These are phyloP conservation scores for Fusarium neocosmosporiellum DNA, from an alignment of 2,329 filamentous ascomycete species.

Conservation along the genomic window DNA sequence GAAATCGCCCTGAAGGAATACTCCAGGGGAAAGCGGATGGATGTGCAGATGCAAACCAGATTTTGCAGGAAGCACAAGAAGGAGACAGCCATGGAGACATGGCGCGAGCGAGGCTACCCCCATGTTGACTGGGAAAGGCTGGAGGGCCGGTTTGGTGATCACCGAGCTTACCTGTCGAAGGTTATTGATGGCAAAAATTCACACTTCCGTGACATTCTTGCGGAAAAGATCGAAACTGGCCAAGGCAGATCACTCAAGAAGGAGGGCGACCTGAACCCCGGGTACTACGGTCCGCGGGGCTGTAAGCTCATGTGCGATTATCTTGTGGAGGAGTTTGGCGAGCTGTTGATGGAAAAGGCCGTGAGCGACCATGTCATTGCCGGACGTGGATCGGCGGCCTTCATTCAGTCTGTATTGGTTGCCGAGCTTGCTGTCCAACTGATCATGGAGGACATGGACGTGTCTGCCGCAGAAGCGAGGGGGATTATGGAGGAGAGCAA, in stretches of 20 bases:
- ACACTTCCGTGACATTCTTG: conserved; percentile 69
- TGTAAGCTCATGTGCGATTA: conserved; percentile 77
- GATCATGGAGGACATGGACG: conserved; percentile 67
- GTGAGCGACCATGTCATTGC: conserved; percentile 74
- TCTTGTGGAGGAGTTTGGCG: conserved; percentile 70
- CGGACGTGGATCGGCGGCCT: conserved; percentile 73
- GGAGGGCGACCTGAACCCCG: conserved; percentile 72
- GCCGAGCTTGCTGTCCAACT: conserved; percentile 72
- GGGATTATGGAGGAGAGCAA: conserved; percentile 74
- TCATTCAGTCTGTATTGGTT: conserved; percentile 80
- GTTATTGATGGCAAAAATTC: conserved; percentile 71
- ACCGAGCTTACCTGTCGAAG: conserved; percentile 65
- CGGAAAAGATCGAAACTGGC: conserved; percentile 65
- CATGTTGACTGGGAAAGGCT: conserved; percentile 75
- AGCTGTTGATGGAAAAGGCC: conserved; percentile 70
- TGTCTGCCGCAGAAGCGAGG: conserved; percentile 56
- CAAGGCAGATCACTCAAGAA: conserved; percentile 69
- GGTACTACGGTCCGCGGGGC: conserved; percentile 86
- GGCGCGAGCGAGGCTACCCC: conserved; percentile 71
- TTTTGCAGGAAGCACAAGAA: conserved; percentile 75
- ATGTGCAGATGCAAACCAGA: conserved; percentile 66
- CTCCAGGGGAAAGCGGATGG: conserved; percentile 60
- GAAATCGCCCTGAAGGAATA: conserved; percentile 64
- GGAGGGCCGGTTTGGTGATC: conserved; percentile 65
- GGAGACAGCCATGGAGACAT: conserved; percentile 61